Evolutionary conservation across 192 early-diverging fungal genomes (phyloP).

Genomic region (Backusella tuberculispora): DNA sequence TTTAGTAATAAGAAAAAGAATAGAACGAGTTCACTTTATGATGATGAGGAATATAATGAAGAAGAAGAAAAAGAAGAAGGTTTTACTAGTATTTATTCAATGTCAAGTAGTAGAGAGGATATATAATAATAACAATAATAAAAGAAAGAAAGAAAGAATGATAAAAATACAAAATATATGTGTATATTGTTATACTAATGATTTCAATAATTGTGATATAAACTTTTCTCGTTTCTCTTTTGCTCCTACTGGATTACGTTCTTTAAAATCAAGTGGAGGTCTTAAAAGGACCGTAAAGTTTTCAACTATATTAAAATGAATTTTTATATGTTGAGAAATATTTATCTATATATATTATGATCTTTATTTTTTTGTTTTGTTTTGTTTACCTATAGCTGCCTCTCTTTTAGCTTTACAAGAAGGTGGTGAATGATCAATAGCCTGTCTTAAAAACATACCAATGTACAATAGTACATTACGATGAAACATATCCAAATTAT

Average conservation of each 20-base stretch:
- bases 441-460: slow-evolving; percentile 76
- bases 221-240: slow-evolving; percentile 27
- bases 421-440: slow-evolving; percentile 41
- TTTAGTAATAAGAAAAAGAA: not conserved
- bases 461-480: slow-evolving; percentile 83
- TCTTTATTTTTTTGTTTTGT: not conserved
- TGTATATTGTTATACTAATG: not conserved
- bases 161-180: too few relatives aligned
- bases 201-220: slow-evolving; percentile 19
- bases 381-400: slow-evolving; percentile 47
- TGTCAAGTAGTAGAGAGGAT: not conserved
- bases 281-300: slow-evolving; percentile 48
- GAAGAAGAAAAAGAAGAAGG: not conserved
- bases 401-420: slow-evolving; percentile 36
- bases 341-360: not conserved
- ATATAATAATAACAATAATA: not conserved
- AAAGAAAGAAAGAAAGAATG: not conserved
- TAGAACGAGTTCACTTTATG: not conserved
- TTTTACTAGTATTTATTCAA: slow-evolving; percentile 4
- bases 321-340: not conserved
- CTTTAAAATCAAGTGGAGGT: slow-evolving; percentile 34
- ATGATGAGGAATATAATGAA: not conserved
- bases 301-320: slow-evolving; percentile 35
- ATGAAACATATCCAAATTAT: slow-evolving; percentile 66
- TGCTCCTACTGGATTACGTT: slow-evolving; percentile 37